phyloP scores from a whole-genome alignment of 2,329 filamentous ascomycete species.

The Ceratocystis alfenasii region DNA sequence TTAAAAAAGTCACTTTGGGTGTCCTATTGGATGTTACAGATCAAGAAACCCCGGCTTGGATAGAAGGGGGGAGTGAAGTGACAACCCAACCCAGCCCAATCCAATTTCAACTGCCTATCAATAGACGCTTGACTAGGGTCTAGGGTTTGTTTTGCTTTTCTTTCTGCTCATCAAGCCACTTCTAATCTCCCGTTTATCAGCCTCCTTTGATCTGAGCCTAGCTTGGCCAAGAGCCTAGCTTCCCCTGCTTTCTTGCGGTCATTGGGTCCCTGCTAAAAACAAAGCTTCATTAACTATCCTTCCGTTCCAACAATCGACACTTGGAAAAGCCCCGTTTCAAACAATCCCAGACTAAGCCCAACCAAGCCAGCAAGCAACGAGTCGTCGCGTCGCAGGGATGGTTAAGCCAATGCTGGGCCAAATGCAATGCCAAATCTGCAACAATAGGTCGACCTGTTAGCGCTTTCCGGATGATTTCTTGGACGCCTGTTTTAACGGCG shows the following conservation, averaged over 20 bases:
- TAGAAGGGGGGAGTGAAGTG: too few relatives aligned
- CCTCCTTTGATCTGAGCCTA: background rate
- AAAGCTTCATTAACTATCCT: background rate
- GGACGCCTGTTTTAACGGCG: background rate
- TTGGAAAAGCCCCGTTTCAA: background rate
- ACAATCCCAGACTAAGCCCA: background rate
- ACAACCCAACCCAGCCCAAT: too few relatives aligned
- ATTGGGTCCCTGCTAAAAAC: background rate
- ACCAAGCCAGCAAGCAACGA: background rate
- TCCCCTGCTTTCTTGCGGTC: too few relatives aligned
- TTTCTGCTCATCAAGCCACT: background rate
- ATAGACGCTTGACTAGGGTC: background rate
- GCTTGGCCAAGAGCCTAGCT: background rate
- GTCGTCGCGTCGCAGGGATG: background rate
- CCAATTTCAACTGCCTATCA: too few relatives aligned
- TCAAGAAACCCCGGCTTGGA: too few relatives aligned
- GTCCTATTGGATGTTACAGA: too few relatives aligned
- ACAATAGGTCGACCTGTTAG: background rate
- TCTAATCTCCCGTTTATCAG: background rate
- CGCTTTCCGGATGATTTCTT: conserved; percentile 2
- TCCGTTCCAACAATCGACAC: background rate
- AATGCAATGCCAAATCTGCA: background rate
- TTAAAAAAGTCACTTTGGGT: too few relatives aligned
- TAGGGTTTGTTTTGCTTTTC: background rate
- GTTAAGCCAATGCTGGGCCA: background rate